Percentiles rank a stretch among this genome's conserved stretches.
Evolutionary conservation across 1,139 yeast genomes (phyloP).

Genomic region (Yamadazyma atlantica): DNA sequence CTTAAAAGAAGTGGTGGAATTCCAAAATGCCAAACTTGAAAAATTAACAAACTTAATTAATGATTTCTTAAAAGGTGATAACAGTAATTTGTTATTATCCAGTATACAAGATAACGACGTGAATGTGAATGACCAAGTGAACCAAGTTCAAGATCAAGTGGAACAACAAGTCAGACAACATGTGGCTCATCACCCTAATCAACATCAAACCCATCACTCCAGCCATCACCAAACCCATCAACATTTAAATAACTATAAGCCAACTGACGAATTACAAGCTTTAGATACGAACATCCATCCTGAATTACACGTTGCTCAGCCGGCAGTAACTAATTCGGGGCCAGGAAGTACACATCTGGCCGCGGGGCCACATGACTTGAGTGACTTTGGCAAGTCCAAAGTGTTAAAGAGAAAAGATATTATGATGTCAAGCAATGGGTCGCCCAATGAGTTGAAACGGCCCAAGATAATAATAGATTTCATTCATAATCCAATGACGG

Average conservation of each 20-base stretch:
- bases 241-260: conserved; percentile 13
- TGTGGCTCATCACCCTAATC: conserved; percentile 2
- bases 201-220: neutral
- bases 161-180: conserved; percentile 19
- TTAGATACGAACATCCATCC: conserved; percentile 18
- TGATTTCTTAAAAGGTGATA: conserved; percentile 36
- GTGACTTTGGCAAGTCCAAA: conserved; percentile 17
- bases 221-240: conserved; percentile 13
- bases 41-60: conserved; percentile 34
- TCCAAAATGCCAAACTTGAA: conserved; percentile 40
- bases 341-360: neutral
- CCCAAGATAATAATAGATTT: conserved; percentile 42
- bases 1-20: conserved; percentile 38
- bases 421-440: neutral
- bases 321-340: conserved; percentile 20
- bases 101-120: conserved; percentile 26
- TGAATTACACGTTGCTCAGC: conserved; percentile 13
- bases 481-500: conserved; percentile 48
- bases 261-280: conserved; percentile 9
- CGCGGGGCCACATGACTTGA: conserved; percentile 9
- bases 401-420: conserved; percentile 15
- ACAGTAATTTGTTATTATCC: conserved; percentile 18
- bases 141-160: conserved; percentile 16
- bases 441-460: conserved; percentile 20
- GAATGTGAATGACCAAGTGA: conserved; percentile 11